These are phyloP conservation scores for Angomonas deanei DNA, from an alignment of 208 protist species.

Conservation along the genomic window DNA sequence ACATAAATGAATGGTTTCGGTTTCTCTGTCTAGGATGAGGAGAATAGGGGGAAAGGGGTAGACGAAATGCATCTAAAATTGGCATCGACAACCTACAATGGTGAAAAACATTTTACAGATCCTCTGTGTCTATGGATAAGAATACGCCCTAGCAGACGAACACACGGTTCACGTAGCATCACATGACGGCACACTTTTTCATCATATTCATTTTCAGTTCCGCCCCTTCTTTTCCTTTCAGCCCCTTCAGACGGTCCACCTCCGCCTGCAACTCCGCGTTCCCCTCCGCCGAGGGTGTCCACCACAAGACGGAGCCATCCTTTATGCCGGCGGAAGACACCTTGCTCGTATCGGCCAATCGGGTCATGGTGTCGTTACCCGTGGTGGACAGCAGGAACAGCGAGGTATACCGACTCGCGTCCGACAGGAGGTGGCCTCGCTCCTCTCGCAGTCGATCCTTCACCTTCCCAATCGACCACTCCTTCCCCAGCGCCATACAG, in stretches of 20 bases:
- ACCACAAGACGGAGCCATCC: constrained; percentile 51
- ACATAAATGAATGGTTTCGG: too few species aligned
- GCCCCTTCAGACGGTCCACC: constrained; percentile 24
- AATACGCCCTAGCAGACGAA: too few species aligned
- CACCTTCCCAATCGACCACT: constrained; percentile 37
- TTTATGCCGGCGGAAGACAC: constrained; percentile 11
- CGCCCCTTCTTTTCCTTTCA: constrained; percentile 47
- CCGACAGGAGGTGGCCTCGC: constrained; percentile 1
- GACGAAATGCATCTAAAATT: background rate
- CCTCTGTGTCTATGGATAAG: background rate
- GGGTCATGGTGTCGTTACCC: background rate
- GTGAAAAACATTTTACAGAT: background rate
- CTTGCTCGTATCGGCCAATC: background rate
- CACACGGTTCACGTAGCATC: too few species aligned
- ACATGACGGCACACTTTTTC: constrained; percentile 66
- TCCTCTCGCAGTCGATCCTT: constrained; percentile 13
- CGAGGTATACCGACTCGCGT: background rate
- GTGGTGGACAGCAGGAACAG: constrained; percentile 1
- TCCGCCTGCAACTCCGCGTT: constrained; percentile 26
- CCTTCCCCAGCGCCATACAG: constrained; percentile 33
- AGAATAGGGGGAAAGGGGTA: constrained; percentile 8
- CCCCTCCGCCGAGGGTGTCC: constrained; percentile 10
- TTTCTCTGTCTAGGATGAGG: constrained; percentile 1
- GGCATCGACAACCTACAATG: too few species aligned
- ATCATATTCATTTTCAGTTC: constrained; percentile 43